These are phyloP conservation scores for Trametes hirsuta DNA, from an alignment of 1,284 basidiomycete genomes.

Conservation along the genomic window DNA sequence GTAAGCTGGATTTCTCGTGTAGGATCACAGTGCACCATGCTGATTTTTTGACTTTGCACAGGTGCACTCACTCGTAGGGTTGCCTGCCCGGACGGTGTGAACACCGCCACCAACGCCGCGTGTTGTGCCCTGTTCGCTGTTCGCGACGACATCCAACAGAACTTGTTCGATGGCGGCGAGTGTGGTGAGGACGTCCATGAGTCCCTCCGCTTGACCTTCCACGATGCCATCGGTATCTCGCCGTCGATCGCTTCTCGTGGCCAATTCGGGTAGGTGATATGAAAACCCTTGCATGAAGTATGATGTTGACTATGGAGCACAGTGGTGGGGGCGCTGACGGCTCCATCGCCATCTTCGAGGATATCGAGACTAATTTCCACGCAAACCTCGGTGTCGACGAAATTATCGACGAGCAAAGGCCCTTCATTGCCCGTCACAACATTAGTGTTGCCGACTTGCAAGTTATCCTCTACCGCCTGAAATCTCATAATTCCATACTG, in stretches of 20 bases:
- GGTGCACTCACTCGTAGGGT: constrained; percentile 28
- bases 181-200: constrained; percentile 35
- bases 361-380: constrained; percentile 29
- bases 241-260: constrained; percentile 11
- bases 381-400: constrained; percentile 35
- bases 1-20: not conserved
- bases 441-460: constrained; percentile 33
- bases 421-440: constrained; percentile 30
- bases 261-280: constrained; percentile 16
- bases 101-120: constrained; percentile 39
- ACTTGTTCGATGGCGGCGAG: constrained; percentile 37
- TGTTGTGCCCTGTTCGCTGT: constrained; percentile 42
- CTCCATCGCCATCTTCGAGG: constrained; percentile 28
- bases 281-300: not conserved
- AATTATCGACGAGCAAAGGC: constrained; percentile 29
- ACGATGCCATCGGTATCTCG: constrained; percentile 33
- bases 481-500: not conserved
- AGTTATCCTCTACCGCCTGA: not conserved
- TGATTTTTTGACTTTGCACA: not conserved
- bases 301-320: not conserved
- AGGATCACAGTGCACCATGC: not conserved
- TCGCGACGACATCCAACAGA: constrained; percentile 39
- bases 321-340: constrained; percentile 34
- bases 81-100: constrained; percentile 26
- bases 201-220: constrained; percentile 35